Evolutionary conservation across 2,329 filamentous ascomycete genomes (phyloP).

Genomic region (Arachnomyces sp.): DNA sequence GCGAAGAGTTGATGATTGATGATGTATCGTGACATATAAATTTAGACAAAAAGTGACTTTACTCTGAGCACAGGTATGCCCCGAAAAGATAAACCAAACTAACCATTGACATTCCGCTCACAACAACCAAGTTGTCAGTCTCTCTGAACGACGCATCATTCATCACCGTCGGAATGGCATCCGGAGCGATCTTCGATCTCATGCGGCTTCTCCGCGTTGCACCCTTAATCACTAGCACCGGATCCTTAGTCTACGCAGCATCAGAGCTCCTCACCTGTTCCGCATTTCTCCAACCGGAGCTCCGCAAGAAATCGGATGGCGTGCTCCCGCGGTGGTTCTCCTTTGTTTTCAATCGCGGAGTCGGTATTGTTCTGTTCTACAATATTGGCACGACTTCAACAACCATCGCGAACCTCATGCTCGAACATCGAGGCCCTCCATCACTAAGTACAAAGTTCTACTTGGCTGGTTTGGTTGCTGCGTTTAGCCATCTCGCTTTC

Average conservation of each 20-base stretch:
- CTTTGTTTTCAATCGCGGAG: conserved; percentile 33
- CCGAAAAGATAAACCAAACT: too few species aligned
- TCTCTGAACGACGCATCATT: too few species aligned
- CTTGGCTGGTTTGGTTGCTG: conserved; percentile 7
- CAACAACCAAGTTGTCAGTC: too few species aligned
- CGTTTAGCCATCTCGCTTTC: conserved; percentile 11
- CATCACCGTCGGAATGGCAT: conserved; percentile 1
- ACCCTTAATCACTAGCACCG: conserved; percentile 43
- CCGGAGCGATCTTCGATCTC: background rate
- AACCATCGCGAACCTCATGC: conserved; percentile 7
- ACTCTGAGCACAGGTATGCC: too few species aligned
- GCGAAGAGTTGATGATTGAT: too few species aligned
- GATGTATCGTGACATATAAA: too few species aligned
- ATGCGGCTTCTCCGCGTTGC: conserved; percentile 30
- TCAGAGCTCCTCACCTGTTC: conserved; percentile 27
- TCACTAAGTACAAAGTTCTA: conserved; percentile 5
- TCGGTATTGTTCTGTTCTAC: conserved; percentile 13
- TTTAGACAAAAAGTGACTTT: too few species aligned
- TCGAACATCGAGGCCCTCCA: background rate
- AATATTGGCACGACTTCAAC: conserved; percentile 8
- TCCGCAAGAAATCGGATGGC: conserved; percentile 14
- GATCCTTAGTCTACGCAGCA: conserved; percentile 39
- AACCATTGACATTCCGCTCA: too few species aligned
- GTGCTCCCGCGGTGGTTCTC: conserved; percentile 40
- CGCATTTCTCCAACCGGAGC: conserved; percentile 14